These are phyloP conservation scores for Phytophthora sansomeana DNA, from an alignment of 352 stramenopile genomes.

Conservation along the genomic window DNA sequence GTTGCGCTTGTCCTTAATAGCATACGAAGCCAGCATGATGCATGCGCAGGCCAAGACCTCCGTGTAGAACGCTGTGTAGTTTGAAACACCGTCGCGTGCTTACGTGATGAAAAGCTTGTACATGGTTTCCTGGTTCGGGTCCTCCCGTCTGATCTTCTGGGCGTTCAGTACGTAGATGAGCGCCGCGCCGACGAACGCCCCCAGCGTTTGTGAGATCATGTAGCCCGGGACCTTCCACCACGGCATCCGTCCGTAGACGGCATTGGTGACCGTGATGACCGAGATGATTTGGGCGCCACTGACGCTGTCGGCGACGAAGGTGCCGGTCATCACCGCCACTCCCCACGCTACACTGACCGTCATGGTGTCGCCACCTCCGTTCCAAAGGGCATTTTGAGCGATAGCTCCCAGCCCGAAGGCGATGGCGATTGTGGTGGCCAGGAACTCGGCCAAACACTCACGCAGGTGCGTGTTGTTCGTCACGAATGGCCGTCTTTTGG, in stretches of 20 bases:
- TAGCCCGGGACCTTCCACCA: constrained; percentile 61
- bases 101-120: constrained; percentile 42
- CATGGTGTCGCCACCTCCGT: constrained; percentile 46
- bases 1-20: constrained; percentile 35
- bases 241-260: constrained; percentile 48
- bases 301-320: constrained; percentile 48
- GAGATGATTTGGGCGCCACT: constrained; percentile 68
- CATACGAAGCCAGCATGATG: constrained; percentile 42
- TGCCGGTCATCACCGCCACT: constrained; percentile 62
- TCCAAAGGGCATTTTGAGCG: constrained; percentile 50
- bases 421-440: constrained; percentile 57
- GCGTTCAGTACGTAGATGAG: constrained; percentile 40
- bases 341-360: constrained; percentile 67
- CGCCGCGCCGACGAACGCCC: constrained; percentile 27
- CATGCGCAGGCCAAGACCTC: constrained; percentile 39
- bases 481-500: constrained; percentile 19
- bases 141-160: constrained; percentile 32
- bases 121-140: constrained; percentile 34
- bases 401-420: constrained; percentile 56
- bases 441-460: constrained; percentile 62
- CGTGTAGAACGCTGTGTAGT: constrained; percentile 40
- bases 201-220: constrained; percentile 45
- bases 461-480: constrained; percentile 40
- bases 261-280: constrained; percentile 57
- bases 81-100: constrained; percentile 27